Evolutionary conservation across 2,329 filamentous ascomycete species (phyloP).

Genomic region (Fusarium begoniae): DNA sequence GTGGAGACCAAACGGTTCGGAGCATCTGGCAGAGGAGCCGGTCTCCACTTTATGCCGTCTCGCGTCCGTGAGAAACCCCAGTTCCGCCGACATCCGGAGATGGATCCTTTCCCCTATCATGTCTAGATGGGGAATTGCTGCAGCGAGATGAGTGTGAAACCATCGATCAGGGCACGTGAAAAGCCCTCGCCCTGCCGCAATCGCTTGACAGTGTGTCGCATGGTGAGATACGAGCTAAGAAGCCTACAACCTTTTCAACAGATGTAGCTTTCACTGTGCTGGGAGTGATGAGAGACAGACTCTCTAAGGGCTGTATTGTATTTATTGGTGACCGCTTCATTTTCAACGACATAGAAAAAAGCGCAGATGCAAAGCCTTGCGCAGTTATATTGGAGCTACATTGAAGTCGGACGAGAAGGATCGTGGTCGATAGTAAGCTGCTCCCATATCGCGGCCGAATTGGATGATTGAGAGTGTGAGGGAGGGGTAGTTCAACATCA

Average conservation of each 20-base stretch:
- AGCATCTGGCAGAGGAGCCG: not conserved
- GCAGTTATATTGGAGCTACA: not conserved
- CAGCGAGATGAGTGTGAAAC: not conserved
- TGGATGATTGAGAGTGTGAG: not conserved
- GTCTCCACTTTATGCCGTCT: not conserved
- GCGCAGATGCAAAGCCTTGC: not conserved
- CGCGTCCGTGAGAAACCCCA: not conserved
- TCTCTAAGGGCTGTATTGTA: fast-evolving
- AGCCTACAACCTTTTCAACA: not conserved
- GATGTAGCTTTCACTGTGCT: not conserved
- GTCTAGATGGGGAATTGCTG: not conserved
- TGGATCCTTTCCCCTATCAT: too few relatives aligned
- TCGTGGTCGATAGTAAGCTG: not conserved
- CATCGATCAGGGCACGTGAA: not conserved
- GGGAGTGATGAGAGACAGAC: too few relatives aligned
- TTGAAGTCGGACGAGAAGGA: fast-evolving
- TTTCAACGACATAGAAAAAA: too few relatives aligned
- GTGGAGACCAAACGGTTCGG: not conserved
- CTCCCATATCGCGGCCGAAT: too few relatives aligned
- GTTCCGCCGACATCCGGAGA: not conserved
- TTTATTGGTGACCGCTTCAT: not conserved
- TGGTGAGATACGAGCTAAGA: not conserved
- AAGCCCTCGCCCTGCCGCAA: too few relatives aligned
- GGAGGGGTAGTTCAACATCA: not conserved
- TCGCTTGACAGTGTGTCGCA: too few relatives aligned